Base-by-base conservation (phyloP, 768 basidiomycete species). In the Termitomyces sp. region DNA sequence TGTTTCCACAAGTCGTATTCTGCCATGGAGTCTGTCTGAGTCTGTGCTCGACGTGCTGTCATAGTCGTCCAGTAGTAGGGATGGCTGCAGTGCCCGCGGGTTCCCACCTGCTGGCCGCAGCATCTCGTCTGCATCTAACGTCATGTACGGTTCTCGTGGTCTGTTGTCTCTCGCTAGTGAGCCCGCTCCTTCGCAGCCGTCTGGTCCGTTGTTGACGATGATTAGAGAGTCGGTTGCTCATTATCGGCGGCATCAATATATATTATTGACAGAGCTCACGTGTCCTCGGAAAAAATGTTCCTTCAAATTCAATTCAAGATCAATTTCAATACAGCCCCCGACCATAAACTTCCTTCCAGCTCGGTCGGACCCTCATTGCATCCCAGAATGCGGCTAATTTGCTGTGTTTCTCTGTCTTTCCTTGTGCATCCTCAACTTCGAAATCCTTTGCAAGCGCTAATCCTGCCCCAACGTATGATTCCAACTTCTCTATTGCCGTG, bases 311-410 rank as follows among this genome's bases (percentile, higher is more conserved):
- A 38, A 1, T 40, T 10, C n/a, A n/a, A n/a, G n/a, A n/a, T n/a
- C n/a, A n/a, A n/a, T n/a, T 40, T 39, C 23, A 84, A 66, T 75
- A 79, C 50, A 83, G 57, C 4, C 76, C 80, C 15, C 66, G 63
- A 7, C 59, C 75, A 64, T 84, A 88, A 53, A 89, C 79, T 60
- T 77, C 80, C 70, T 84, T 79, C 84, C 88, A 91, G 70, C 89
- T 90, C n/a, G 72, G 67, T 57, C 90, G 68, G 62, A 78, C 75
- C 61, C 77, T 76, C 66, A 89, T 73, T 3, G 73, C 75, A 57
- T 87, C 83, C 89, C 91, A 94, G 66, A 90, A 90, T 31, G 73
- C 76, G 1, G 72, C 78, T n/a, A 93, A 52, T 68, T 85, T 90
- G 54, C 69, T 76, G 39, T 61, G 63, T n/a, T 60, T 59, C 52